phyloP scores from a whole-genome alignment of 1,284 basidiomycete species.

The Microbotryum silenes-acaulis region DNA sequence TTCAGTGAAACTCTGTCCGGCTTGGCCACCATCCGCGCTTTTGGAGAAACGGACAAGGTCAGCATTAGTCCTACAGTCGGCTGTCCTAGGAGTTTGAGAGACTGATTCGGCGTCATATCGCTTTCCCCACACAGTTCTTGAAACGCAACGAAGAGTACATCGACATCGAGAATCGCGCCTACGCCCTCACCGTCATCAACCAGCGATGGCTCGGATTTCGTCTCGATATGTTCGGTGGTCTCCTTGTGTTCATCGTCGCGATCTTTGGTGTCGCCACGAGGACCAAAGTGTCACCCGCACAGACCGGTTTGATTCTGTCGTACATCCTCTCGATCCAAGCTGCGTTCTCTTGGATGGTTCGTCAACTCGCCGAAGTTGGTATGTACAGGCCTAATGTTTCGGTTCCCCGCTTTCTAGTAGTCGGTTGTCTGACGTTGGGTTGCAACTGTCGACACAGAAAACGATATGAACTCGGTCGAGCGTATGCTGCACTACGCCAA shows the following conservation, averaged over 20 bases:
- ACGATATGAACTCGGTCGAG: constrained; percentile 87
- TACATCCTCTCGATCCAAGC: constrained; percentile 59
- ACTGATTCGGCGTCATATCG: neutral
- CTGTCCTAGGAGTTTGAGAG: constrained; percentile 44
- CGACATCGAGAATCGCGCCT: constrained; percentile 82
- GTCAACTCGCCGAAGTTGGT: constrained; percentile 47
- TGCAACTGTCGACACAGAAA: constrained; percentile 67
- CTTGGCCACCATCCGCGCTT: constrained; percentile 77
- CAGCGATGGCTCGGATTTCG: constrained; percentile 83
- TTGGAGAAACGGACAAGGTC: constrained; percentile 42
- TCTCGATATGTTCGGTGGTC: constrained; percentile 70
- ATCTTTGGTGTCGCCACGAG: constrained; percentile 63
- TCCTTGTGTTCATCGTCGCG: constrained; percentile 67
- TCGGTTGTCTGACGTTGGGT: neutral
- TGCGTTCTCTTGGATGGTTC: constrained; percentile 72
- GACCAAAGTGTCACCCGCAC: constrained; percentile 55
- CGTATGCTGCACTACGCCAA: constrained; percentile 48
- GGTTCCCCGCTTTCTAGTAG: neutral
- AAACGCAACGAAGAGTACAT: constrained; percentile 66
- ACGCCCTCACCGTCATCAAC: constrained; percentile 74
- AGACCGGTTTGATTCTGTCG: constrained; percentile 58
- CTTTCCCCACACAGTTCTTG: constrained; percentile 51
- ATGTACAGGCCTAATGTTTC: neutral
- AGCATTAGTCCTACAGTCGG: constrained; percentile 9
- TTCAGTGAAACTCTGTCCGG: constrained; percentile 83